Evolutionary conservation across 2,329 filamentous ascomycete genomes (phyloP).

Genomic region (Neofusicoccum parvum): DNA sequence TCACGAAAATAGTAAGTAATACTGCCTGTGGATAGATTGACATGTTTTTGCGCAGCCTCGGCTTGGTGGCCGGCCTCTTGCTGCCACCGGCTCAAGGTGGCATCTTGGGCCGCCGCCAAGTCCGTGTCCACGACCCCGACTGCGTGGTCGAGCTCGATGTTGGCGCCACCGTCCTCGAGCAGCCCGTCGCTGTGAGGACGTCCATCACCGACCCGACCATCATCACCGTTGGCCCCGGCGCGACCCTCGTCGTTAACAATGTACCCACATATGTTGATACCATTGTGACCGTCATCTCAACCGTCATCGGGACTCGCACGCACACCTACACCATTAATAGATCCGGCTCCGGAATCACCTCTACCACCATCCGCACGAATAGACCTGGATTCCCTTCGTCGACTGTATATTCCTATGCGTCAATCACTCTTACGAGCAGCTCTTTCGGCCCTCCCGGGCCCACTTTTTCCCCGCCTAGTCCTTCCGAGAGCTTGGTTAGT

Average conservation of each 20-base stretch:
- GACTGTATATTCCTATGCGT: not conserved
- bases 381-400: not conserved
- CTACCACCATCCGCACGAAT: not conserved
- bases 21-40: slow-evolving; percentile 6
- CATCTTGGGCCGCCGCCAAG: not conserved
- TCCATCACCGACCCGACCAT: not conserved
- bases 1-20: not conserved
- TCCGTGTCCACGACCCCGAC: not conserved
- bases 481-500: not conserved
- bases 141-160: slow-evolving; percentile 11
- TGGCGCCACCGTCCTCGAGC: not conserved
- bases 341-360: not conserved
- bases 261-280: not conserved
- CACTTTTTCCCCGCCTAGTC: not conserved
- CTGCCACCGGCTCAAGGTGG: not conserved
- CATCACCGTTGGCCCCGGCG: not conserved
- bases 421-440: not conserved
- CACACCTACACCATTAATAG: not conserved
- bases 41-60: slow-evolving; percentile 16
- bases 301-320: not conserved
- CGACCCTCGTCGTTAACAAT: not conserved
- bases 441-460: not conserved
- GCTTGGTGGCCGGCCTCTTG: slow-evolving; percentile 12
- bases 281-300: not conserved
- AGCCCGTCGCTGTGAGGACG: not conserved